phyloP scores from a whole-genome alignment of 148 eudicot species.

The Vaccinium macrocarpon region DNA sequence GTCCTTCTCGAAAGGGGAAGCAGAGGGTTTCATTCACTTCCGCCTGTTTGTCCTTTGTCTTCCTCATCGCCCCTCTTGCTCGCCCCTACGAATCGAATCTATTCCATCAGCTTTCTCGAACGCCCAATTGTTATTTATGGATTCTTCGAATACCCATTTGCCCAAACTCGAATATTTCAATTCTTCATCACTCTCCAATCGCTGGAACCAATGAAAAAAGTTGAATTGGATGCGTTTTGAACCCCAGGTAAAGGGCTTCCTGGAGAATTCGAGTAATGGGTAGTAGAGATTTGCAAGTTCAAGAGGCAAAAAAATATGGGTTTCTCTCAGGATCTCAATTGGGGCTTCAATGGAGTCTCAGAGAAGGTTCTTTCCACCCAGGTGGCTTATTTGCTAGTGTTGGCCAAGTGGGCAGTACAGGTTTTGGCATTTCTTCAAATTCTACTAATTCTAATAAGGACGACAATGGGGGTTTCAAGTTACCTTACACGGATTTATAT shows the following conservation, averaged over 20 bases:
- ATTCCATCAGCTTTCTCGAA: constrained; percentile 10
- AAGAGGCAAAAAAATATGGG: constrained; percentile 22
- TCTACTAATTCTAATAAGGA: constrained; percentile 21
- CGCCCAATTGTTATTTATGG: constrained; percentile 1
- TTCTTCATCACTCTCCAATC: neutral
- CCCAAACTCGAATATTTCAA: neutral
- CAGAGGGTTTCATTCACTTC: constrained; percentile 6
- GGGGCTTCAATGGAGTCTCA: constrained; percentile 37
- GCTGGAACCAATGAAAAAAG: neutral
- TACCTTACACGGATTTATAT: constrained; percentile 13
- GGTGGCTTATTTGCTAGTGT: constrained; percentile 40
- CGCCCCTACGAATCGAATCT: constrained; percentile 8
- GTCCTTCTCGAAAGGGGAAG: neutral
- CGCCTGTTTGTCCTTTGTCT: neutral
- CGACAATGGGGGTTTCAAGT: constrained; percentile 23
- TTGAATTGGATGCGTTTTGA: neutral
- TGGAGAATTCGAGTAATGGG: constrained; percentile 24
- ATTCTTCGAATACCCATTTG: constrained; percentile 3
- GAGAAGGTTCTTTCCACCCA: constrained; percentile 23
- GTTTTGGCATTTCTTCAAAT: constrained; percentile 33
- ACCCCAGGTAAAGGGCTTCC: neutral
- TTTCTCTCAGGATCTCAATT: constrained; percentile 28
- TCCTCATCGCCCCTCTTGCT: neutral
- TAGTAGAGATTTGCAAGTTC: constrained; percentile 15
- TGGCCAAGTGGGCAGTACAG: constrained; percentile 36